Evolutionary conservation across 2,329 filamentous ascomycete genomes (phyloP).

Genomic region (Sporothrix brunneoviolacea): DNA sequence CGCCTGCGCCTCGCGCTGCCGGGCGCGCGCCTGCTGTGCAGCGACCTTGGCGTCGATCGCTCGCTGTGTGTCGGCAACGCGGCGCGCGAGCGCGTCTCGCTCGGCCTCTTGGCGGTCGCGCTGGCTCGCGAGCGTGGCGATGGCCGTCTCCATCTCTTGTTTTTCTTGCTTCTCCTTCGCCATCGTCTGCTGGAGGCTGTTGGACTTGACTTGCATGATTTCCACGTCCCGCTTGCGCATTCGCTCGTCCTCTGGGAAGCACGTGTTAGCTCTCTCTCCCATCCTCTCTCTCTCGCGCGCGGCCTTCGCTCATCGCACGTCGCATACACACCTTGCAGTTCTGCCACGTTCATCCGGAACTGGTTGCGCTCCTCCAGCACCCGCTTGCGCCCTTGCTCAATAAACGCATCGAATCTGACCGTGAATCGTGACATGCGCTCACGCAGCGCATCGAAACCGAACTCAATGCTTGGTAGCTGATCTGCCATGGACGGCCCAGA

Average conservation of each 20-base stretch:
- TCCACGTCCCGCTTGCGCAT: slow-evolving; percentile 85
- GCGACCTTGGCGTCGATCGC: slow-evolving; percentile 63
- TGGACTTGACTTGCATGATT: slow-evolving; percentile 66
- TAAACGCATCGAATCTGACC: slow-evolving; percentile 83
- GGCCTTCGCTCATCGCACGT: neutral
- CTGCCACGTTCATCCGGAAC: slow-evolving; percentile 83
- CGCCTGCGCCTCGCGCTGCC: slow-evolving; percentile 73
- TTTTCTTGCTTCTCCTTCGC: slow-evolving; percentile 71
- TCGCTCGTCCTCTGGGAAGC: slow-evolving; percentile 70
- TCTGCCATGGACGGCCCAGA: slow-evolving; percentile 60
- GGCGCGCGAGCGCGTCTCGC: slow-evolving; percentile 51
- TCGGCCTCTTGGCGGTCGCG: slow-evolving; percentile 53
- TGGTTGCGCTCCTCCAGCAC: slow-evolving; percentile 91
- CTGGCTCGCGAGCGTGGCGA: slow-evolving; percentile 51
- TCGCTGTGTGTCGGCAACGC: slow-evolving; percentile 61
- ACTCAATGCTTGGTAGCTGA: slow-evolving; percentile 81
- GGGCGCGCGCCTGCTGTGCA: slow-evolving; percentile 65
- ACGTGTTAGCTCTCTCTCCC: neutral
- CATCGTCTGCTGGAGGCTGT: slow-evolving; percentile 65
- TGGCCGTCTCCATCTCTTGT: slow-evolving; percentile 63
- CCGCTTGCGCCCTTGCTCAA: slow-evolving; percentile 81
- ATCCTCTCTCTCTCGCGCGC: neutral
- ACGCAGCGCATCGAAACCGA: slow-evolving; percentile 91
- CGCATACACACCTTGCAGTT: slow-evolving; percentile 65
- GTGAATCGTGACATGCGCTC: slow-evolving; percentile 94